Evolutionary conservation across 306 rosid species (phyloP).

Genomic region (Malus sylvestris): DNA sequence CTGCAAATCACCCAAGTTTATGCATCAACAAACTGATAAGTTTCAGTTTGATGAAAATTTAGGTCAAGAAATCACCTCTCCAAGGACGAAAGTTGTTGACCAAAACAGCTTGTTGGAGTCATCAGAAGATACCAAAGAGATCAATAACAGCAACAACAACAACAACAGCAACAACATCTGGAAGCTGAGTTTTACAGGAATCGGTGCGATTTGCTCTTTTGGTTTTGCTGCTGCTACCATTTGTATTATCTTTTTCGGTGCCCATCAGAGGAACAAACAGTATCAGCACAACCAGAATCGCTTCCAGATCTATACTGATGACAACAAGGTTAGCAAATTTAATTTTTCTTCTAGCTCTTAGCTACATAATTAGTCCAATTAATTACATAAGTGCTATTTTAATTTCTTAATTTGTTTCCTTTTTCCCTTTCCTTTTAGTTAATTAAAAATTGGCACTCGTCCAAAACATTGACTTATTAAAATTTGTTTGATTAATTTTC

Average conservation of each 20-base stretch:
- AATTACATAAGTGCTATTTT: background rate
- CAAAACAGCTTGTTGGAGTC: conserved; percentile 10
- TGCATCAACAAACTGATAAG: conserved; percentile 20
- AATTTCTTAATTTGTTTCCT: background rate
- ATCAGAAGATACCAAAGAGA: conserved; percentile 17
- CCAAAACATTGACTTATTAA: background rate
- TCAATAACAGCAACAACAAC: conserved; percentile 1
- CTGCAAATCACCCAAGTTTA: conserved; percentile 19
- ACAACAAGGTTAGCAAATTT: conserved; percentile 53
- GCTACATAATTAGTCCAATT: no score
- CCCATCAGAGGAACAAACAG: conserved; percentile 34
- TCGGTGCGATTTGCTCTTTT: conserved; percentile 86
- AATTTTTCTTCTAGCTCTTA: background rate
- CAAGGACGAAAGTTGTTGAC: conserved; percentile 31
- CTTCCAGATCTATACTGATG: conserved; percentile 59
- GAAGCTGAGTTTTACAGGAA: conserved; percentile 65
- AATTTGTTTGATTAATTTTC: no score
- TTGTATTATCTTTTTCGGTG: conserved; percentile 57
- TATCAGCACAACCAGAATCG: conserved; percentile 39
- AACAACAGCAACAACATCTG: conserved; percentile 33
- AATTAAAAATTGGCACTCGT: background rate
- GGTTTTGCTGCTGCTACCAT: conserved; percentile 83
- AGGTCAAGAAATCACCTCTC: conserved; percentile 25
- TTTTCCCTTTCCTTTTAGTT: background rate
- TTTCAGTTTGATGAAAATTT: background rate